Evolutionary conservation across 2,329 filamentous ascomycete genomes (phyloP).

Genomic region (Clathrospora elynae): DNA sequence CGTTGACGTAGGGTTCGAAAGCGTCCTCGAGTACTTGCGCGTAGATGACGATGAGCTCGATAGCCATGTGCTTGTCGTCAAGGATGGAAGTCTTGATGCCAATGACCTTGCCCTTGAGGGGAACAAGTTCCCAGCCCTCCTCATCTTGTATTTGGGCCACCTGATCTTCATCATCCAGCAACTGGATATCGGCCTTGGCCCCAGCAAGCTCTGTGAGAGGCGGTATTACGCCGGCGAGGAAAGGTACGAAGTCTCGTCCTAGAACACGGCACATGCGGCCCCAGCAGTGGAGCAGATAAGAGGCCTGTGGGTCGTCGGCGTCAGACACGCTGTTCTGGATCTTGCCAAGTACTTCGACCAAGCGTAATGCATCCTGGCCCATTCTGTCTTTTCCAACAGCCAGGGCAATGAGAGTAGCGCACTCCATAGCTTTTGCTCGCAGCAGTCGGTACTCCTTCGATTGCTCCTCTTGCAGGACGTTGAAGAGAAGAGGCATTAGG

Average conservation of each 20-base stretch:
- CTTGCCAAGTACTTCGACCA: constrained; percentile 84
- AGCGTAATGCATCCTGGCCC: constrained; percentile 80
- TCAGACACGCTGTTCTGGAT: constrained; percentile 85
- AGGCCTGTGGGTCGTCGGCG: constrained; percentile 90
- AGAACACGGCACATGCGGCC: constrained; percentile 97
- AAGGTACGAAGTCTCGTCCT: constrained; percentile 87
- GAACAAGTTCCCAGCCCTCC: constrained; percentile 96
- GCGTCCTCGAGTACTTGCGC: constrained; percentile 91
- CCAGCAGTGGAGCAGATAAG: constrained; percentile 99
- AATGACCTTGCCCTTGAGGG: constrained; percentile 96
- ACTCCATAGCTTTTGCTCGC: constrained; percentile 98
- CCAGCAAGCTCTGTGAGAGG: constrained; percentile 88
- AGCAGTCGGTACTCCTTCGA: constrained; percentile 91
- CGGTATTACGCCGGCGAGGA: constrained; percentile 90
- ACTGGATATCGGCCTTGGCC: constrained; percentile 95
- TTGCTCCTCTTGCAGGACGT: constrained; percentile 84
- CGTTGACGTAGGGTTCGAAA: constrained; percentile 88
- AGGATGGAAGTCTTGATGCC: constrained; percentile 96
- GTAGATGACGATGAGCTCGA: constrained; percentile 96
- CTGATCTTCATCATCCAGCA: constrained; percentile 93
- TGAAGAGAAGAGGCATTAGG: constrained; percentile 92
- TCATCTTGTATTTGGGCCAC: constrained; percentile 91
- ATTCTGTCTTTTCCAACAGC: constrained; percentile 94
- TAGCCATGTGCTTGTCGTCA: constrained; percentile 99
- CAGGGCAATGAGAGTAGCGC: constrained; percentile 91